Conservation (phyloP, 2,329 filamentous ascomycete species). For the Aspergillus sojae region DNA sequence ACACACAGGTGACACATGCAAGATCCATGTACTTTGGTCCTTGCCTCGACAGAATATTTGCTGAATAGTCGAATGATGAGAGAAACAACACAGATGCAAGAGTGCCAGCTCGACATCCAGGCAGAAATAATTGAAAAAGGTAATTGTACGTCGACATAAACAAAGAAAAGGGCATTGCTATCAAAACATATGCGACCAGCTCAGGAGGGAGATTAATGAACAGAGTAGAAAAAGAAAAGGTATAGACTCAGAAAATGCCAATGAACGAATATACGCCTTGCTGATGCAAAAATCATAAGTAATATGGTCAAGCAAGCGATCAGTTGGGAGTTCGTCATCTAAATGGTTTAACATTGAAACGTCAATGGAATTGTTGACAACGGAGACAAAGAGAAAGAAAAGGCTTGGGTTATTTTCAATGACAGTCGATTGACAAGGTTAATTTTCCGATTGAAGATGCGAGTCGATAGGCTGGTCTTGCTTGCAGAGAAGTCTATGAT, state of each 20-base stretch:
- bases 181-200: constrained; percentile 7
- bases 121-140: neutral
- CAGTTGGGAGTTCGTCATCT: constrained; percentile 11
- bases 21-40: constrained; percentile 8
- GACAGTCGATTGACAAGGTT: neutral
- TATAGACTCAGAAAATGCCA: constrained; percentile 10
- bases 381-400: neutral
- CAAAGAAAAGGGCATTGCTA: constrained; percentile 1
- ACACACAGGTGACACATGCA: neutral
- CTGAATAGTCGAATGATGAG: neutral
- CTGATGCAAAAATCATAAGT: constrained; percentile 26
- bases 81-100: constrained; percentile 16
- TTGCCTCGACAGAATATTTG: constrained; percentile 1
- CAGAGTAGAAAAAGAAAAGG: constrained; percentile 3
- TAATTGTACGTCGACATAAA: constrained; percentile 1
- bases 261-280: constrained; percentile 25
- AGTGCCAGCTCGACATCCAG: constrained; percentile 24
- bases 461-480: neutral
- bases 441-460: neutral
- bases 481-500: neutral
- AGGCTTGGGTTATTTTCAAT: neutral
- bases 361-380: neutral
- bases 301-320: constrained; percentile 21
- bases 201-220: constrained; percentile 11
- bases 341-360: neutral